Conservation (phyloP, 2,329 filamentous ascomycete genomes). For the Coniochaeta hoffmannii region DNA sequence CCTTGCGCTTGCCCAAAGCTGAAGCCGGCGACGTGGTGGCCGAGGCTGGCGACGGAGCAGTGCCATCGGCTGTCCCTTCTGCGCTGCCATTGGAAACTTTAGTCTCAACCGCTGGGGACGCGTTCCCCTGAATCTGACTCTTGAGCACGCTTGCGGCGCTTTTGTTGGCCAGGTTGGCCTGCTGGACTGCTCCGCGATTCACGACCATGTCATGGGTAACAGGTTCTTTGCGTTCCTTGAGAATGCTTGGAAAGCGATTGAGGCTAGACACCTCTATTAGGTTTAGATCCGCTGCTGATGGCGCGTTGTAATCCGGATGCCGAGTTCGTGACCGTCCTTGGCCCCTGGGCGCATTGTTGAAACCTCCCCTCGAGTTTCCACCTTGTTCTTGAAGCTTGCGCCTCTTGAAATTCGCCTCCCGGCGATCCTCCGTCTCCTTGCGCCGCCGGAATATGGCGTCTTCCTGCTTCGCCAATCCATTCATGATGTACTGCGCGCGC, state of each 20-base stretch:
- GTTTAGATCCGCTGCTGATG: conserved; percentile 11
- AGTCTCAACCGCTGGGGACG: conserved; percentile 14
- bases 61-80: conserved; percentile 7
- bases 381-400: conserved; percentile 68
- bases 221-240: conserved; percentile 12
- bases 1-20: conserved; percentile 61
- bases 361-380: conserved; percentile 7
- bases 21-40: conserved; percentile 15
- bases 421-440: conserved; percentile 77
- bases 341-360: conserved; percentile 3
- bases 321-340: conserved; percentile 10
- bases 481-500: conserved; percentile 79
- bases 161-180: conserved; percentile 80
- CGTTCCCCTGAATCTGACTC: conserved; percentile 58
- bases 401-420: conserved; percentile 71
- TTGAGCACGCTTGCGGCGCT: conserved; percentile 87
- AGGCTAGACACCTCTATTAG: conserved; percentile 31
- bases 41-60: conserved; percentile 6
- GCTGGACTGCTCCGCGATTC: conserved; percentile 58
- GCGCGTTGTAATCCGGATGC: conserved; percentile 9
- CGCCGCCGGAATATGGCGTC: conserved; percentile 86
- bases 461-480: conserved; percentile 85
- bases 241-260: conserved; percentile 38
- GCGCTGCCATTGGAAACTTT: conserved; percentile 3
- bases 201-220: conserved; percentile 86